Evolutionary conservation across 2,329 filamentous ascomycete species (phyloP).

Genomic region (Aspergillus sclerotialis): DNA sequence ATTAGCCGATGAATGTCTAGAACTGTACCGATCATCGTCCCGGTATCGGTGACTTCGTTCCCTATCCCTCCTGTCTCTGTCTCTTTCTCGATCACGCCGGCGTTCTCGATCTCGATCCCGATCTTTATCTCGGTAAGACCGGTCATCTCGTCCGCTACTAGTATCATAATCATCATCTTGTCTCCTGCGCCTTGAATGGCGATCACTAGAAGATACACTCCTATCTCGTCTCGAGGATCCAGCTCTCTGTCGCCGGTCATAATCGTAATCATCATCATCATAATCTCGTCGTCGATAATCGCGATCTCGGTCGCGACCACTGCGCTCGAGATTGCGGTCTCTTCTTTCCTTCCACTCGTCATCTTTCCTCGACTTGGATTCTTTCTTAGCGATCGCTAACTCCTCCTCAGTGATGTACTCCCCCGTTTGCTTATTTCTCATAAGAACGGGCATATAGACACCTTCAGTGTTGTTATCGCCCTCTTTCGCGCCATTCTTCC

Average conservation of each 20-base stretch:
- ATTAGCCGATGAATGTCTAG: slow-evolving; percentile 25
- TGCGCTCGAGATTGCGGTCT: slow-evolving; percentile 37
- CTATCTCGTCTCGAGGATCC: slow-evolving; percentile 31
- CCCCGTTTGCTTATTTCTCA: slow-evolving; percentile 57
- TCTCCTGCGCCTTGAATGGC: slow-evolving; percentile 28
- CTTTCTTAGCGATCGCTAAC: slow-evolving; percentile 45
- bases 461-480: slow-evolving; percentile 33
- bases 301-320: slow-evolving; percentile 25
- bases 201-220: slow-evolving; percentile 28
- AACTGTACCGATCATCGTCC: slow-evolving; percentile 27
- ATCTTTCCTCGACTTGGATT: slow-evolving; percentile 38
- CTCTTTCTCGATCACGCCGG: slow-evolving; percentile 16
- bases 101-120: slow-evolving; percentile 14
- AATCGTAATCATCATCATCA: slow-evolving; percentile 22
- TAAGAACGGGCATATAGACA: slow-evolving; percentile 55
- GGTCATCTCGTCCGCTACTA: slow-evolving; percentile 24
- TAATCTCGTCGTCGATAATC: slow-evolving; percentile 29
- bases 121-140: slow-evolving; percentile 27
- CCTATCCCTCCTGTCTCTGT: slow-evolving; percentile 20
- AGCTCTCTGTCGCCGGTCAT: slow-evolving; percentile 31
- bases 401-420: slow-evolving; percentile 58
- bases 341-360: slow-evolving; percentile 40
- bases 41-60: slow-evolving; percentile 24
- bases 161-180: slow-evolving; percentile 31
- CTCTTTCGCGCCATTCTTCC: slow-evolving; percentile 47